Percentiles rank a stretch among this genome's conserved stretches.
These are phyloP conservation scores for Salix arbutifolia DNA, from an alignment of 345 rosid genomes.

Conservation along the genomic window DNA sequence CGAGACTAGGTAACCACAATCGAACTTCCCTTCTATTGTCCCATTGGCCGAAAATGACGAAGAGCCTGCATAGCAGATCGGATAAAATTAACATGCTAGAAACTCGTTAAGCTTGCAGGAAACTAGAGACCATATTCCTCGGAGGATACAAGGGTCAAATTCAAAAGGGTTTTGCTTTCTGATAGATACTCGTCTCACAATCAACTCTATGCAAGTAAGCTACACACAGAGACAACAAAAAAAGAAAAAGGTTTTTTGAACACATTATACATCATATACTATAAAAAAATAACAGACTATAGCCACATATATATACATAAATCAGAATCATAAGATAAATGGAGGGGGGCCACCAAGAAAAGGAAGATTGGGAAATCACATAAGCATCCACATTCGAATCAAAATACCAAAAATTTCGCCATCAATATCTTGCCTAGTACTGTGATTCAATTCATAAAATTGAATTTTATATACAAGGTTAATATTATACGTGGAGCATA, in stretches of 20 bases:
- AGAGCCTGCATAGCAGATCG: conserved; percentile 14
- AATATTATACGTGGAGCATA: not conserved
- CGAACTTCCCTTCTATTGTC: conserved; percentile 83
- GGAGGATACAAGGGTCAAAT: no score
- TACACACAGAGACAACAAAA: conserved; percentile 1
- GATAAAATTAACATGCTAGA: not conserved
- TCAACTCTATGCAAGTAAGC: not conserved
- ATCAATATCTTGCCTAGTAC: conserved; percentile 17
- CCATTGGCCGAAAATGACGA: conserved; percentile 52
- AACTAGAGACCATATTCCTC: no score
- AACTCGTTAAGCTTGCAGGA: not conserved
- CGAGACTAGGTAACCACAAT: conserved; percentile 77
- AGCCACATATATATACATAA: conserved; percentile 13
- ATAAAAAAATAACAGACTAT: conserved; percentile 9
- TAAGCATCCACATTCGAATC: conserved; percentile 9
- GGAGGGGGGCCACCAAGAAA: conserved; percentile 28
- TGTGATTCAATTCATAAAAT: conserved; percentile 9
- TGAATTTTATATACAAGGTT: conserved; percentile 8
- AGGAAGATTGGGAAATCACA: not conserved
- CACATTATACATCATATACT: conserved; percentile 7
- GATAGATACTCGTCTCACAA: not conserved
- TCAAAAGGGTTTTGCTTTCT: not conserved
- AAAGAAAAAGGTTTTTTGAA: not conserved
- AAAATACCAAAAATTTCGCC: not conserved
- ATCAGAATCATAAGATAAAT: conserved; percentile 20